Conservation (phyloP, 1,139 yeast species). For the Protomyces lactucae-debilis region DNA sequence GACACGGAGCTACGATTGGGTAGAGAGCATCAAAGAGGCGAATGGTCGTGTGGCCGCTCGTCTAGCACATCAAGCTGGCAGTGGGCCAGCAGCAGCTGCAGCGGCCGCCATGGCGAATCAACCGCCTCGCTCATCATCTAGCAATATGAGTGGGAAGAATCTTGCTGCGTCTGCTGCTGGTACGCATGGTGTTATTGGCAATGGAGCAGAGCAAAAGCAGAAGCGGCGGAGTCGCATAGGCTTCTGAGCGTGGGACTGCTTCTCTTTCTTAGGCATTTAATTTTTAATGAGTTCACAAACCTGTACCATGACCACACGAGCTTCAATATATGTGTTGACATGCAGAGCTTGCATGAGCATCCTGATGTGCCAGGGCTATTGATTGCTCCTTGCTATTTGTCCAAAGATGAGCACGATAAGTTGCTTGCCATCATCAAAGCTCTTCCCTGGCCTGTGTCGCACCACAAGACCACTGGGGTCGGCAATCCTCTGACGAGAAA, state of each 20-base stretch:
- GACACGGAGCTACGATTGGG: conserved; percentile 27
- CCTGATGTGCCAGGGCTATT: not conserved
- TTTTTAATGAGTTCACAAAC: no score
- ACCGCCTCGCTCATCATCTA: not conserved
- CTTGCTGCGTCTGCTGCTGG: not conserved
- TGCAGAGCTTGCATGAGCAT: not conserved
- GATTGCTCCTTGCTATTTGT: not conserved
- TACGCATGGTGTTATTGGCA: not conserved
- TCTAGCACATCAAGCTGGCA: not conserved
- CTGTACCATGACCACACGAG: not conserved
- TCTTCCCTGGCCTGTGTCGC: not conserved
- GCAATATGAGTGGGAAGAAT: not conserved
- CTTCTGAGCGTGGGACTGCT: not conserved
- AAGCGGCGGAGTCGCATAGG: not conserved
- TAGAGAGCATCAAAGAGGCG: conserved; percentile 22
- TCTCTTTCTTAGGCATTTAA: no score
- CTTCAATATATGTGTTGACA: not conserved
- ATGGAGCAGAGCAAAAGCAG: not conserved
- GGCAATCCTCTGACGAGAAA: not conserved
- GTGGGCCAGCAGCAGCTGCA: not conserved
- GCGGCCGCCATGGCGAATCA: not conserved
- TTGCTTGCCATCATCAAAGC: not conserved
- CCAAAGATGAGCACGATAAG: not conserved
- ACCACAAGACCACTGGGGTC: not conserved
- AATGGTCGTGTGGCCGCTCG: conserved; percentile 3